Percentiles rank a stretch among this genome's conserved stretches.
These are phyloP conservation scores for Eutypella sp. DNA, from an alignment of 2,329 filamentous ascomycete genomes.

Conservation along the genomic window DNA sequence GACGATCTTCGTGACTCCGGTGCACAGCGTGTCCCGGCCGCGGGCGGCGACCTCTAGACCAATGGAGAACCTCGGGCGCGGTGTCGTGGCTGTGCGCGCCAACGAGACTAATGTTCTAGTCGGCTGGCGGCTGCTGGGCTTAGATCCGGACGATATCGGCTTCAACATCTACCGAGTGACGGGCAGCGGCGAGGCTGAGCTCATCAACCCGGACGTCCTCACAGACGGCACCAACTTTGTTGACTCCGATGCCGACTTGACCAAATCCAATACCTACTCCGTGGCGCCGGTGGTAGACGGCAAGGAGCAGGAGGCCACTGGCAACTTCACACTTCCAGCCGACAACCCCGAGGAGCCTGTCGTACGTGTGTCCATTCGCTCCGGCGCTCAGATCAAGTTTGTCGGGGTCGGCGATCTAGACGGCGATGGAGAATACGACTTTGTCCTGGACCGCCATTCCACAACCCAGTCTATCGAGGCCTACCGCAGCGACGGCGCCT, in stretches of 20 bases:
- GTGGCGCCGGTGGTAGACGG: background rate
- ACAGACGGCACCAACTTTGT: background rate
- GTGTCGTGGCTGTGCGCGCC: background rate
- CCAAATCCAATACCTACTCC: background rate
- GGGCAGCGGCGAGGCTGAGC: background rate
- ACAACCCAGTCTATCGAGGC: too few species aligned
- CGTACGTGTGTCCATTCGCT: background rate
- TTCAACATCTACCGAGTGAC: background rate
- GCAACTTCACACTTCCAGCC: background rate
- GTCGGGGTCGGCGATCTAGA: background rate
- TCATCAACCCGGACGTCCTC: background rate
- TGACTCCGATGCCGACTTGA: background rate
- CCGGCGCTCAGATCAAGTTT: background rate
- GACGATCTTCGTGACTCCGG: background rate
- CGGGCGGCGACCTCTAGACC: background rate
- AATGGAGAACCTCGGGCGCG: background rate
- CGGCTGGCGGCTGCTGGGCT: background rate
- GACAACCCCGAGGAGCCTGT: background rate
- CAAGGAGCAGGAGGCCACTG: background rate
- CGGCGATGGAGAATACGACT: background rate
- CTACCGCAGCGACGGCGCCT: too few species aligned
- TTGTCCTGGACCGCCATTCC: too few species aligned
- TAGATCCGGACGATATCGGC: background rate
- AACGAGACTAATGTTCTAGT: background rate
- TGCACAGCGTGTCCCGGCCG: background rate